Evolutionary conservation across 306 rosid genomes (phyloP), one percentile per base, ranked within the genome.

Genomic region (Lupinus albus): DNA sequence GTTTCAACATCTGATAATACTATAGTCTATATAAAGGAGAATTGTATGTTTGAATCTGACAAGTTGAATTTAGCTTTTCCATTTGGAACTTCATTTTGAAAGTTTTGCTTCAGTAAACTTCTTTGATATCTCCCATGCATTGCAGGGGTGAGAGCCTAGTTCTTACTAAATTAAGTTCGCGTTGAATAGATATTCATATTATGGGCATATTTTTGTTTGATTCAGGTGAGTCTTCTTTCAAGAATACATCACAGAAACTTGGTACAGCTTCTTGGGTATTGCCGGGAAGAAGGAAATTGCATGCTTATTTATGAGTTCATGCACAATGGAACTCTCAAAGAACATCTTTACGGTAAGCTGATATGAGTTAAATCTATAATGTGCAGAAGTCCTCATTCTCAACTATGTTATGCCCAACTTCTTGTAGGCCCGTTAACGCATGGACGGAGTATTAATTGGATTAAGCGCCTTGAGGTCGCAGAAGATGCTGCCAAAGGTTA

Each of bases 321-420:
- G 99, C 99, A 88, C 59, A 88, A 86, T 73, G 99, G 99, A 76
- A 93, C 97, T 59, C 96, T 93, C 83, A 93, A 93, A 83, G 99
- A 93, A 77, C 99, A 93, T 85, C 97, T 93, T 65, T 90, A 93
- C 36, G 88, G 97, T 86, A 82, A 80, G 84, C 56, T 72, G 57
- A 2, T 47, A n/a, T 73, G 55, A 75, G 71, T 67, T 80, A 16
- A 63, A 49, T 11, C 67, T 8, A 33, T 33, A 42, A 74, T 65
- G 16, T 56, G 16, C 32, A 5, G n/a, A 56, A 45, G 5, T 81
- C 47, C 35, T 20, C 21, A 72, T 55, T 17, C 65, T 83, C 61
- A 75, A 74, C 12, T 20, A n/a, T 76, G 49, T 13, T 20, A 11
- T 76, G 49, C 70, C 56, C 56, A 32, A 39, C 50, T 77, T 76